Evolutionary conservation across 495 filamentous ascomycete species (phyloP), one percentile per base, ranked within the genome.

Genomic region (Podospora didyma): DNA sequence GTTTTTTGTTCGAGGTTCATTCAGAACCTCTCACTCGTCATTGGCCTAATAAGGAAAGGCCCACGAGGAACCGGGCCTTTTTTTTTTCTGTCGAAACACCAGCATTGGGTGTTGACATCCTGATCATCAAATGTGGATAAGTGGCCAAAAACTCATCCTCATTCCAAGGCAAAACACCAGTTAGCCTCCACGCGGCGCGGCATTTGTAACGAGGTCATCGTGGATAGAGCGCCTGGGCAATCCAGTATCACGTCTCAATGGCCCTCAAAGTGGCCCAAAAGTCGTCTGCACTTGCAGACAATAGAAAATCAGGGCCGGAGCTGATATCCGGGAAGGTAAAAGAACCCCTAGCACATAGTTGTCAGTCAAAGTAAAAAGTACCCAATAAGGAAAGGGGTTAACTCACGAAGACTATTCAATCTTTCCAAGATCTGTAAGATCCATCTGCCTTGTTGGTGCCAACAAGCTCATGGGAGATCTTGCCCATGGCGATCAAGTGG

Each of bases 401-500:
- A 51, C 53, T 62, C 35, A 61, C 58, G 21, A 49, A 28, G n/a
- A 20, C 44, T 31, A 48, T 57, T 66, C 63, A 69, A 45, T 54
- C 53, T 53, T 58, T 69, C 60, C 60, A 70, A 14, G 65, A 68
- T 16, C 61, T 60, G 48, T 62, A 62, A 7, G 62, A 51, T 26
- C 56, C 50, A 14, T 66, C 60, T 19, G 60, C 51, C 64, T 63
- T 63, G 55, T 54, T 58, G 45, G 49, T 48, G 37, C 45, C 39
- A 46, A 64, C 46, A 28, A 66, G 56, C 20, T 60, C 62, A 23
- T 69, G 61, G 7, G 66, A 66, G 54, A 69, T 66, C 62, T 69
- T 75, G 21, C 70, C 69, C 70, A 79, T 76, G 62, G 74, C 70
- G 49, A 61, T 66, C 46, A 79, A 54, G 60, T 76, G 75, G 2